Evolutionary conservation across 805 yeast species (phyloP), one percentile per base, ranked within the genome.

Genomic region (Ogataea neopini): DNA sequence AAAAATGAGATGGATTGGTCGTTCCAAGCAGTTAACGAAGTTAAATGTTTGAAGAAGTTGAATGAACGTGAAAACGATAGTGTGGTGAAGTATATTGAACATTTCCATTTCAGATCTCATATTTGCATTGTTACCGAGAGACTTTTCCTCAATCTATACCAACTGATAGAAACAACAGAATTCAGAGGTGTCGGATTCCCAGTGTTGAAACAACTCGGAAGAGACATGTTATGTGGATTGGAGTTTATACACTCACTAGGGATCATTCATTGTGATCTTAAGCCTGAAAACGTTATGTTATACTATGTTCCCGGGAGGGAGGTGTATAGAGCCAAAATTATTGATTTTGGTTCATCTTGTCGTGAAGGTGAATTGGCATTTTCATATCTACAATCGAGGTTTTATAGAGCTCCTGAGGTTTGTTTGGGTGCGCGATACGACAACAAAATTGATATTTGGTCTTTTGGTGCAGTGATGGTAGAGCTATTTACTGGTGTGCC

Each of bases 381-480:
- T 49, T 73, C 82, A 1, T 80, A 80, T 52, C 69, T 80, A 47
- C 77, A 75, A 57, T 86, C 92, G 1, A 64, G 95, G 41, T 86
- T 80, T 56, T 86, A 86, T 60, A 66, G 95, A 44, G 89, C 94
- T 0, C 95, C 95, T 0, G 95, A 86, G 59, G 84, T 86, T 4
- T 67, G 83, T 9, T 46, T 86, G 3, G 94, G 92, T 1, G 77
- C 86, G 9, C 69, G 80, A 28, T 86, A 85, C 57, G 62, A 70
- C 49, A 62, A 64, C n/a, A 73, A 68, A 53, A 79, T 80, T 30
- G 84, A 79, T 56, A 69, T 92, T 82, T 94, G 99, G 99, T 92
- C 98, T 0, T 71, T 91, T 37, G 99, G 96, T 0, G 87, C 97
- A 63, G 88, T 94, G 43, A 80, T 89, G 28, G 95, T 94, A 1